These are phyloP conservation scores for Leccinum broughii DNA, from an alignment of 768 basidiomycete genomes.

Conservation along the genomic window DNA sequence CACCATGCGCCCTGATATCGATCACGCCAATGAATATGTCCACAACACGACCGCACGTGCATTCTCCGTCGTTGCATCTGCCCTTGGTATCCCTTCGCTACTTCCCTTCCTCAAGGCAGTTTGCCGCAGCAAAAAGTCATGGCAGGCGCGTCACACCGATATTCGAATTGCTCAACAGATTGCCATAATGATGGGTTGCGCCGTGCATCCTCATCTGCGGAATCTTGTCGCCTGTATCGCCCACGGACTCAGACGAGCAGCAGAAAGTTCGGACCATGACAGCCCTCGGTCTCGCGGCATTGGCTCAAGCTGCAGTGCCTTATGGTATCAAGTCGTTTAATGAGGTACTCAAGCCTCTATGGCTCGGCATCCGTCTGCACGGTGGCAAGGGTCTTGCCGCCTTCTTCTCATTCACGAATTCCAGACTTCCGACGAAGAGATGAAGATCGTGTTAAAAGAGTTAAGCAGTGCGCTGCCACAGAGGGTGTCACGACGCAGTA, in stretches of 20 bases:
- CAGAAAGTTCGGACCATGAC: constrained; percentile 84
- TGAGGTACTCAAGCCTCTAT: constrained; percentile 81
- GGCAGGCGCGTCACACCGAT: constrained; percentile 99
- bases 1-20: constrained; percentile 99
- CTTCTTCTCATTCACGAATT: constrained; percentile 94
- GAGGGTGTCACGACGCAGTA: constrained; percentile 96
- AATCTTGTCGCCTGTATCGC: constrained; percentile 97
- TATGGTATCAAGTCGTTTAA: constrained; percentile 99
- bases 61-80: constrained; percentile 98
- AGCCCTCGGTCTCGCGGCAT: constrained; percentile 76
- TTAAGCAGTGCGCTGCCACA: constrained; percentile 97
- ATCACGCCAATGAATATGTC: constrained; percentile 98
- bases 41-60: constrained; percentile 99
- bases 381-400: constrained; percentile 78
- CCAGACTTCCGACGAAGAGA: constrained; percentile 99
- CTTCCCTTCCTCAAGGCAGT: constrained; percentile 99
- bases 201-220: constrained; percentile 93
- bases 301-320: constrained; percentile 96
- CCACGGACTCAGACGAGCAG: constrained; percentile 76
- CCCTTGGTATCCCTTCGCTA: constrained; percentile 95
- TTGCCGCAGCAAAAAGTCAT: constrained; percentile 98
- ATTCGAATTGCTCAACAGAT: constrained; percentile 99
- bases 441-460: constrained; percentile 98
- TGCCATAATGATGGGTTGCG: constrained; percentile 99
- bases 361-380: constrained; percentile 77